Conservation (phyloP, 495 filamentous ascomycete species). For the Ramalina intermedia region DNA sequence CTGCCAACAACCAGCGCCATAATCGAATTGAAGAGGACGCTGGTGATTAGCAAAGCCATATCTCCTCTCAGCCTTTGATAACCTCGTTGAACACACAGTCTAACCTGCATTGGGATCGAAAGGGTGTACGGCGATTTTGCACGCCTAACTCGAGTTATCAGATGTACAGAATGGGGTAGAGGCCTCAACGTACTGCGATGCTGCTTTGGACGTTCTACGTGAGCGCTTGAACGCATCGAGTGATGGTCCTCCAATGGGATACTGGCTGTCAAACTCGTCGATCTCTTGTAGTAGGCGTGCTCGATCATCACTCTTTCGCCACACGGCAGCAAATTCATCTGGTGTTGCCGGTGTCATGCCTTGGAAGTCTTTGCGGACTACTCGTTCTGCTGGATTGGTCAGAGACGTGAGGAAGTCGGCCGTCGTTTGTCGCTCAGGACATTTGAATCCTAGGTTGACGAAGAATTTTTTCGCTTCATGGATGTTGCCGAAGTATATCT, state of each 20-base stretch:
- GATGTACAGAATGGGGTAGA: too few relatives aligned
- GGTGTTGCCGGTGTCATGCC: slow-evolving; percentile 43
- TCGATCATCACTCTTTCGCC: slow-evolving; percentile 30
- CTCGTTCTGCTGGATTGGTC: slow-evolving; percentile 46
- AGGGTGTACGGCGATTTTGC: slow-evolving; percentile 57
- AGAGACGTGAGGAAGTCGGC: slow-evolving; percentile 59
- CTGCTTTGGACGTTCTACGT: slow-evolving; percentile 24
- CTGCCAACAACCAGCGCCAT: slow-evolving; percentile 64
- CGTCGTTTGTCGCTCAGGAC: slow-evolving; percentile 46
- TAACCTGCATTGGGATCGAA: slow-evolving; percentile 50
- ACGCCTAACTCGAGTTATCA: slow-evolving; percentile 44
- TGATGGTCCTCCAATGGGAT: slow-evolving; percentile 32
- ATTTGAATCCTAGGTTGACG: slow-evolving; percentile 46
- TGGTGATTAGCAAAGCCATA: slow-evolving; percentile 32
- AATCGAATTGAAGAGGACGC: slow-evolving; percentile 44
- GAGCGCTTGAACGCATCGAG: slow-evolving; percentile 51
- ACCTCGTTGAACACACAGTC: slow-evolving; percentile 53
- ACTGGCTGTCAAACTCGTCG: slow-evolving; percentile 33
- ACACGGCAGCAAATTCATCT: slow-evolving; percentile 41
- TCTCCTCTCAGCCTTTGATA: slow-evolving; percentile 52
- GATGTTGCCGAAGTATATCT: slow-evolving; percentile 48
- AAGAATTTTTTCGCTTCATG: slow-evolving; percentile 46
- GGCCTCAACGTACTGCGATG: too few relatives aligned
- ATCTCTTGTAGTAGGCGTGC: slow-evolving; percentile 27
- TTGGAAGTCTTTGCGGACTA: slow-evolving; percentile 43